Conservation (phyloP, 192 early-diverging fungal species). For the Linnemannia exigua region DNA sequence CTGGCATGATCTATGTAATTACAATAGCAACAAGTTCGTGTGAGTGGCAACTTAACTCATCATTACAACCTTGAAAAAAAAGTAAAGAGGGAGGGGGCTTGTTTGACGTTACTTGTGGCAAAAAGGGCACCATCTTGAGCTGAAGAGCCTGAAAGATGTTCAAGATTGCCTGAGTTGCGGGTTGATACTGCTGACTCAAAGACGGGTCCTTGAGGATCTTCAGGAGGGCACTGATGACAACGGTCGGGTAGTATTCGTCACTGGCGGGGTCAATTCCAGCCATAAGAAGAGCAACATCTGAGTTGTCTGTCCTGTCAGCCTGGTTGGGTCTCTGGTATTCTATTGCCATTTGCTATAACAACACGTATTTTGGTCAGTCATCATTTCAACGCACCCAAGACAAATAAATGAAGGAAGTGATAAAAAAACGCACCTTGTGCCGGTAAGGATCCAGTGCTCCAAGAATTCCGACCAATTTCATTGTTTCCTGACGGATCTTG, state of each 20-base stretch:
- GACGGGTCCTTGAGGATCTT: slow-evolving; percentile 89
- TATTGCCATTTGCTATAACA: slow-evolving; percentile 61
- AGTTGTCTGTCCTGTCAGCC: slow-evolving; percentile 62
- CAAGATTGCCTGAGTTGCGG: slow-evolving; percentile 92
- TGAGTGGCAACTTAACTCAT: not conserved
- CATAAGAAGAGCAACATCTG: slow-evolving; percentile 70
- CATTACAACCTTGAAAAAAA: not conserved
- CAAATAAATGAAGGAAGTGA: not conserved
- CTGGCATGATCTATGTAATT: slow-evolving; percentile 82
- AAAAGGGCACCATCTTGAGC: slow-evolving; percentile 87
- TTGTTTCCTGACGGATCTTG: slow-evolving; percentile 82
- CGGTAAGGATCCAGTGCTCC: slow-evolving; percentile 96
- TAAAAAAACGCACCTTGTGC: slow-evolving; percentile 60
- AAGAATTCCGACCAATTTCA: slow-evolving; percentile 92
- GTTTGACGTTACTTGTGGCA: slow-evolving; percentile 73
- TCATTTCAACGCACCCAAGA: not conserved
- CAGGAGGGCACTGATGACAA: slow-evolving; percentile 89
- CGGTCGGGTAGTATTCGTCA: slow-evolving; percentile 93
- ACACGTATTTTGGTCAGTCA: not conserved
- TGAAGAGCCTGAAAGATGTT: slow-evolving; percentile 93
- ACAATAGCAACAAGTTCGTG: not conserved
- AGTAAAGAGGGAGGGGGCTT: not conserved
- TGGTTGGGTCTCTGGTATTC: slow-evolving; percentile 58
- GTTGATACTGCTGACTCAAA: slow-evolving; percentile 84
- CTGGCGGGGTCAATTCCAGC: slow-evolving; percentile 80